These are phyloP conservation scores for Globisporangium acanthophoron DNA, from an alignment of 352 stramenopile species.

Conservation along the genomic window DNA sequence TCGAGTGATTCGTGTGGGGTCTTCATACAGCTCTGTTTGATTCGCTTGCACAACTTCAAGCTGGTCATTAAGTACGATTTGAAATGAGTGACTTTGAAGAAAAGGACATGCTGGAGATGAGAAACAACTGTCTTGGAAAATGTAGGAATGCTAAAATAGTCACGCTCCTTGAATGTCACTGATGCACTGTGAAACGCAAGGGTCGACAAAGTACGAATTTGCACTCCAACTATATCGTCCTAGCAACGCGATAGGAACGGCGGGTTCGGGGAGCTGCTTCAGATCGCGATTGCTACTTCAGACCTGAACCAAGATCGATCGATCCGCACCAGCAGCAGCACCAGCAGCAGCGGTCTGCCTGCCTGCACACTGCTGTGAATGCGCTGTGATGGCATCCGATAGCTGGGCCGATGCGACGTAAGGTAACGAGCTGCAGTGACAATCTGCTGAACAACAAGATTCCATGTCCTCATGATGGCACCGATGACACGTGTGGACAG, in stretches of 20 bases:
- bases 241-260: not conserved
- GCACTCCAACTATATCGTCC: not conserved
- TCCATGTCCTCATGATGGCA: too few species aligned
- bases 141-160: not conserved
- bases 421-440: too few species aligned
- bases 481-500: too few species aligned
- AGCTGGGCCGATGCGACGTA: too few species aligned
- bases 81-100: constrained; percentile 1
- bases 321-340: too few species aligned
- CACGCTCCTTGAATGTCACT: constrained; percentile 16
- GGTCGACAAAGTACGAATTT: not conserved
- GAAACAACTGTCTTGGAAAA: not conserved
- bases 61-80: not conserved
- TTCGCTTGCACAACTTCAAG: not conserved
- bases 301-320: too few species aligned
- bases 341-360: too few species aligned
- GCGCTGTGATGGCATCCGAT: too few species aligned
- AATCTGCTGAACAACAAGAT: too few species aligned
- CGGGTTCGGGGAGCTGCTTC: not conserved
- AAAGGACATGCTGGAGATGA: not conserved
- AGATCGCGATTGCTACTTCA: not conserved
- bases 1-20: too few species aligned
- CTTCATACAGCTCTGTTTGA: too few species aligned
- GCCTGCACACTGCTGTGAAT: too few species aligned
- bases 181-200: constrained; percentile 5